Base-by-base conservation (phyloP, 1,139 yeast species). In the Pichia sp. region DNA sequence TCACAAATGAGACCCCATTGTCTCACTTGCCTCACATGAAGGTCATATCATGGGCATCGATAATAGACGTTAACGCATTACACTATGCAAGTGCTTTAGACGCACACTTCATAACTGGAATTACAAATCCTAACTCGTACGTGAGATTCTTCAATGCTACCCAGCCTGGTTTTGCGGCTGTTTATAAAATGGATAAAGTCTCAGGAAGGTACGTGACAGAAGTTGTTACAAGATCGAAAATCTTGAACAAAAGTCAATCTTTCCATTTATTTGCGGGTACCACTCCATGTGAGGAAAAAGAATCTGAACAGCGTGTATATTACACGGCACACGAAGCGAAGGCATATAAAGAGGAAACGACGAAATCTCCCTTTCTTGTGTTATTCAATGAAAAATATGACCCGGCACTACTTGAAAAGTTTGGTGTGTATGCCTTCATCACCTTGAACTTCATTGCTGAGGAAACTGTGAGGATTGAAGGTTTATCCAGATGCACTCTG, bases 1-100 rank as follows among this genome's bases (percentile, higher is more conserved):
- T 88, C 54, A 74, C 85, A 28, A 88, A 88, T 55, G 94, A 85
- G 50, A 82, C 80, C 30, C 94, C 95, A 0, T 64, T 88, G 29
- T 52, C 63, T 0, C 69, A 67, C 32, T 62, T 87, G 21, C 96
- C 96, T 0, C 63, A 66, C 22, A 67, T 88, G 66, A 64, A 63
- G 40, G 95, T 87, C 2, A 66, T 66, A 12, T 69, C 74, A 6
- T 86, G 93, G 85, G 71, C 79, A 27, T 66, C 67, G 14, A 74
- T 86, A n/a, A 69, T 70, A 32, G 72, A 77, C 26, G 60, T 76
- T 1, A 52, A 66, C 10, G 72, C 69, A 1, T 63, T 70, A 13
- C 59, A 68, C 6, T 75, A 71, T 48, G 60, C 55, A 11, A 42
- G 34, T 31, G 61, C 66, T 12, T 55, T 51, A 1, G 48, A 58